Conservation (phyloP, 139 green algal genomes). For the Haematococcus lacustris region DNA sequence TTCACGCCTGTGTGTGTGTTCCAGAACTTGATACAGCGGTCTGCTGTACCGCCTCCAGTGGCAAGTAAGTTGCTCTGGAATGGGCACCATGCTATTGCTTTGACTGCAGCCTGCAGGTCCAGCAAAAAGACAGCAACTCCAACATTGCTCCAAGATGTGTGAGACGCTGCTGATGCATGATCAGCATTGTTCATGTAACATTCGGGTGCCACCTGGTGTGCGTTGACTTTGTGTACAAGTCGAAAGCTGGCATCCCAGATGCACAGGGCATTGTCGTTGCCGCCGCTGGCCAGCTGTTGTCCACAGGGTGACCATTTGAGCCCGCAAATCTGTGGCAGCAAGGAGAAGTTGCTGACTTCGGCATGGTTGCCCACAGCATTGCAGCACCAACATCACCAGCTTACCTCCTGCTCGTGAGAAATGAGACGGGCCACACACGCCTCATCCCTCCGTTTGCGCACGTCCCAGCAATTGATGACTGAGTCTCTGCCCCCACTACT, state of each 20-base stretch:
- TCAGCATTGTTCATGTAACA: too few relatives aligned
- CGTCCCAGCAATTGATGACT: constrained; percentile 88
- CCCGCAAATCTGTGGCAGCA: constrained; percentile 71
- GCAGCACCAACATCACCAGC: constrained; percentile 1
- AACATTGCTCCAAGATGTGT: too few relatives aligned
- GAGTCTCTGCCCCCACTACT: constrained; percentile 74
- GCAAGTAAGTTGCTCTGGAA: constrained; percentile 90
- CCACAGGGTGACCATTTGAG: constrained; percentile 61
- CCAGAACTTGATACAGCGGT: constrained; percentile 96
- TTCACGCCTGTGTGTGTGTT: constrained; percentile 81
- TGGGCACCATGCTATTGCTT: constrained; percentile 80
- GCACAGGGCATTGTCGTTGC: constrained; percentile 76
- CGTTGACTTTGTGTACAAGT: constrained; percentile 19
- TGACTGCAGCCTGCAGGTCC: constrained; percentile 70
- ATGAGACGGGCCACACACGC: constrained; percentile 36
- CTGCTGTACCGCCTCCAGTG: constrained; percentile 87
- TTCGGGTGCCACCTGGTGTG: constrained; percentile 11
- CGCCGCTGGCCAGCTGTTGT: constrained; percentile 69
- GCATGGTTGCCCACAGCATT: too few relatives aligned
- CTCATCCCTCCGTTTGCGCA: constrained; percentile 59
- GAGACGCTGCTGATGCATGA: too few relatives aligned
- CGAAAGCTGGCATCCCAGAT: constrained; percentile 40
- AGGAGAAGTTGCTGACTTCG: too few relatives aligned
- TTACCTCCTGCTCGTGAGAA: constrained; percentile 39
- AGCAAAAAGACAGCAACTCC: too few relatives aligned